These are phyloP conservation scores for Quercus gilva DNA, from an alignment of 306 rosid species.

Conservation along the genomic window DNA sequence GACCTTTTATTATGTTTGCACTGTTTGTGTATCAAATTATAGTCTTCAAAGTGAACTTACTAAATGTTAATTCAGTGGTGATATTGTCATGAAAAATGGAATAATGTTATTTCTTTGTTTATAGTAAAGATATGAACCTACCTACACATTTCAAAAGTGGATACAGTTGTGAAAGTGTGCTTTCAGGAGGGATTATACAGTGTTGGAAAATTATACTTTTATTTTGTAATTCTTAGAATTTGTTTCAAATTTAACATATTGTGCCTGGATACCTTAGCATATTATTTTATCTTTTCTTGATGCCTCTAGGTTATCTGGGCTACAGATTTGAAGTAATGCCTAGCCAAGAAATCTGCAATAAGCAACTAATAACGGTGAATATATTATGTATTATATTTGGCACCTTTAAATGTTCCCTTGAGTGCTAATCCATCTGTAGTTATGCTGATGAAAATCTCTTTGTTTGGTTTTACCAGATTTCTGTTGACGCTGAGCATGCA, in stretches of 20 bases:
- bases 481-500: conserved; percentile 70
- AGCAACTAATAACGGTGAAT: conserved; percentile 56
- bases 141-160: not conserved
- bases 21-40: not conserved
- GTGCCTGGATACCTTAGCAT: conserved; percentile 7
- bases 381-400: conserved; percentile 4
- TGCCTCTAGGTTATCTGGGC: conserved; percentile 52
- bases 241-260: conserved; percentile 14
- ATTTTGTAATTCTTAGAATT: conserved; percentile 16
- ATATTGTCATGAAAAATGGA: not conserved
- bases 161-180: not conserved
- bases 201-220: not conserved
- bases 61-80: not conserved
- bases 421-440: conserved; percentile 1
- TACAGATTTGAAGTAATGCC: conserved; percentile 59
- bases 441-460: conserved; percentile 19
- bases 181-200: not conserved
- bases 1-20: not conserved
- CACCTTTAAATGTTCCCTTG: conserved; percentile 3
- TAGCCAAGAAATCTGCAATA: conserved; percentile 43
- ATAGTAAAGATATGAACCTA: not conserved
- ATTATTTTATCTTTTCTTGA: conserved; percentile 12
- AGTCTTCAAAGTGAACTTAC: not conserved
- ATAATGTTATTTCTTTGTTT: not conserved
- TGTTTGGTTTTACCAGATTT: conserved; percentile 52